These are phyloP conservation scores for Dactylellina cionopaga DNA, from an alignment of 2,329 filamentous ascomycete genomes.

Conservation along the genomic window DNA sequence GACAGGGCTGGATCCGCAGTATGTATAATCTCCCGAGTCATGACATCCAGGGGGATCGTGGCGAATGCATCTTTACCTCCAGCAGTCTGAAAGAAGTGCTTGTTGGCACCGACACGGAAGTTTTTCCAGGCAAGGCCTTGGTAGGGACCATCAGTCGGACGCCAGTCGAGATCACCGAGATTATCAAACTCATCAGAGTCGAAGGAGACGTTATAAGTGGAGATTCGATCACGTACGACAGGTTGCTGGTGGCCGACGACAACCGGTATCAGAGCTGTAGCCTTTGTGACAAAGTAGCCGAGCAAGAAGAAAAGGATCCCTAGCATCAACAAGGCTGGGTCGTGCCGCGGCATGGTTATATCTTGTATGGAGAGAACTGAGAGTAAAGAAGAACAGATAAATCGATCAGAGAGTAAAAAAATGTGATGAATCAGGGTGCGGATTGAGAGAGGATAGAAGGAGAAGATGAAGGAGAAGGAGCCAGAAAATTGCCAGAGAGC, in stretches of 20 bases:
- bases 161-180: conserved; percentile 48
- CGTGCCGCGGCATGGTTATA: neutral
- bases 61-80: conserved; percentile 43
- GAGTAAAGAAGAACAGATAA: neutral
- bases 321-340: neutral
- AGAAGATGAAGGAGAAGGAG: neutral
- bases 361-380: neutral
- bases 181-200: conserved; percentile 39
- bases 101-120: conserved; percentile 42
- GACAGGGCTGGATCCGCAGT: conserved; percentile 9
- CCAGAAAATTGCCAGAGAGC: neutral
- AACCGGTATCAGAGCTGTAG: neutral
- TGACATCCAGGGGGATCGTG: conserved; percentile 20
- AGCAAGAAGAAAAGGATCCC: neutral
- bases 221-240: conserved; percentile 23
- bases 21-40: conserved; percentile 3
- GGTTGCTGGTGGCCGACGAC: neutral
- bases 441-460: neutral
- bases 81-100: conserved; percentile 28
- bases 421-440: neutral
- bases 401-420: neutral
- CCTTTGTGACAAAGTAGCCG: neutral
- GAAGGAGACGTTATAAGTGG: conserved; percentile 39
- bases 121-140: conserved; percentile 38
- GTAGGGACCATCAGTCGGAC: conserved; percentile 22